Base-by-base conservation (phyloP, 768 basidiomycete genomes). In the Brasilioporus rufonigricans region DNA sequence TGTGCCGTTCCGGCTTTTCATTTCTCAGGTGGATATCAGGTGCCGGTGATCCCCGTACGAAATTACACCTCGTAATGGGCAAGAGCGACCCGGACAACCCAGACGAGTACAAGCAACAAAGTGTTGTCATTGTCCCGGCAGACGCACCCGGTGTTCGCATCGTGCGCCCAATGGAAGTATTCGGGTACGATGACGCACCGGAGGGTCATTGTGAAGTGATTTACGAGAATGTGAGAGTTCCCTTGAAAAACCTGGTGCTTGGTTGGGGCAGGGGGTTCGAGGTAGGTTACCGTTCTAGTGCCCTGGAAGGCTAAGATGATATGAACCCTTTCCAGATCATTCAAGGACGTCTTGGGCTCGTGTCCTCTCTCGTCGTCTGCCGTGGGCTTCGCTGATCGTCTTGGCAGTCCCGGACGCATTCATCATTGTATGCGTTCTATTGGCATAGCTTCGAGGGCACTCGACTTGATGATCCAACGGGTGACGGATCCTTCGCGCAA, bases 341-440 rank as follows among this genome's bases (percentile, higher is more conserved):
- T 57, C 95, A 98, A 82, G 94, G 94, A 40, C 91, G 95, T 58
- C 85, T 98, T 49, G 95, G 94, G 90, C 89, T 68, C 44, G 80
- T 65, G 12, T 52, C 40, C 40, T 35, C 23, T 46, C 31, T 35
- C 31, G 1, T 47, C 16, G 29, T 50, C 3, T 33, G 39, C 39
- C 4, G 23, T 2, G 16, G 26, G 19, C 24, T 47, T 54, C 23
- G 26, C 24, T 48, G 2, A 59, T 33, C 8, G 35, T 44, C 31
- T 38, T 46, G 44, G 61, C 38, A 93, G 92, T 39, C 94, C 94
- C 48, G 94, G 94, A n/a, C 87, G 94, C 52, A 90, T 96, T 63
- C 94, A 96, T 65, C 92, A 95, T 67, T 97, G 96, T 77, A 99
- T 99, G 97, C 86, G 97, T 36, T 90, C 92, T 9, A 91, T 99